These are phyloP conservation scores for Zygotorulaspora florentina DNA, from an alignment of 805 yeast genomes.

Conservation along the genomic window DNA sequence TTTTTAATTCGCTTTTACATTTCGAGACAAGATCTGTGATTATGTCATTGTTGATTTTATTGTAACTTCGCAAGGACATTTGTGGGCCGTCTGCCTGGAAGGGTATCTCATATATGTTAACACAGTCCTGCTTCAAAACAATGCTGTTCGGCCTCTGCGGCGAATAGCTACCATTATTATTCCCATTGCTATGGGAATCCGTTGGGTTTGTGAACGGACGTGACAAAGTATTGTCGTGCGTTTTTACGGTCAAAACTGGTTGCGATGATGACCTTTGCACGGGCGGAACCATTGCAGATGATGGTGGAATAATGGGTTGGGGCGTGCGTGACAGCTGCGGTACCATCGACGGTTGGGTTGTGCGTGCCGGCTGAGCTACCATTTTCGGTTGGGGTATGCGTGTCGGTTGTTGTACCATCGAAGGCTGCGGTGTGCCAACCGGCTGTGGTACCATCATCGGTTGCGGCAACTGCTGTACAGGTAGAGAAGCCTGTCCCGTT, in stretches of 20 bases:
- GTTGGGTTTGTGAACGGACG: neutral
- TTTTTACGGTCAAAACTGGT: neutral
- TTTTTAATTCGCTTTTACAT: constrained; percentile 12
- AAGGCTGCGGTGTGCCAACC: no score
- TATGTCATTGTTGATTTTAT: constrained; percentile 25
- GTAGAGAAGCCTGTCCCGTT: no score
- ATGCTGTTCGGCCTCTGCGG: constrained; percentile 3
- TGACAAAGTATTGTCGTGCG: neutral
- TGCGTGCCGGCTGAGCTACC: neutral
- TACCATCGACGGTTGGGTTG: neutral
- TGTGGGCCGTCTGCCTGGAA: constrained; percentile 24
- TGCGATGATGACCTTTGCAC: constrained; percentile 3
- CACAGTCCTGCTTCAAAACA: constrained; percentile 28
- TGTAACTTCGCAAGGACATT: constrained; percentile 24
- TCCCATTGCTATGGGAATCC: neutral
- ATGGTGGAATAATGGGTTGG: neutral
- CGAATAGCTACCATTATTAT: neutral
- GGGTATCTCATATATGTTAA: constrained; percentile 28
- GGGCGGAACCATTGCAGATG: neutral
- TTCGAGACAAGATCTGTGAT: constrained; percentile 23
- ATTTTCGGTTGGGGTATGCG: no score
- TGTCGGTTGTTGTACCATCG: no score
- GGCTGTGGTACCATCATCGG: no score
- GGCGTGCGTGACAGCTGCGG: constrained; percentile 1
- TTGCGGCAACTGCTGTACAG: no score